These are phyloP conservation scores for Leccinum fibrillosum DNA, from an alignment of 768 basidiomycete genomes.

Conservation along the genomic window DNA sequence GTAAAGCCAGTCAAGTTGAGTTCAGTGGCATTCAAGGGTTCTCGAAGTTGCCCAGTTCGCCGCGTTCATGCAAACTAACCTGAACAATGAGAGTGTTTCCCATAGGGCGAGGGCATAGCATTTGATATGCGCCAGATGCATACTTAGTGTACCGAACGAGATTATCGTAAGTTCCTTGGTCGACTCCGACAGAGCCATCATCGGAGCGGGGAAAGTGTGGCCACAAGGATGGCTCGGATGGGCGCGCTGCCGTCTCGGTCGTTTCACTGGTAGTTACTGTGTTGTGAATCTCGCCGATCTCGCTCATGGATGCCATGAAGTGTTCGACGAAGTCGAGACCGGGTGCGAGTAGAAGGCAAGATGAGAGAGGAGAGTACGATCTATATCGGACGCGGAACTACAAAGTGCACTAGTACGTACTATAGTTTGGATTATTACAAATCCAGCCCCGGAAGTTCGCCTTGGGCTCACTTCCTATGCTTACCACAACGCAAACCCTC, in stretches of 20 bases:
- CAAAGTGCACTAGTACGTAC: neutral
- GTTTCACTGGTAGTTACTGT: neutral
- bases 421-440: neutral
- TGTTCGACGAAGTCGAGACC: neutral
- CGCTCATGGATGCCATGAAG: constrained; percentile 5
- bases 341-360: neutral
- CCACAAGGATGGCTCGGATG: constrained; percentile 5
- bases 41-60: neutral
- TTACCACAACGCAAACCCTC: neutral
- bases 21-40: neutral
- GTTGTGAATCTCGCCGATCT: neutral
- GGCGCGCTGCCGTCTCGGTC: constrained; percentile 2
- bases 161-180: constrained; percentile 37
- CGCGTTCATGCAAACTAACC: constrained; percentile 28
- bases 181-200: constrained; percentile 30
- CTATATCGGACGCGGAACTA: neutral
- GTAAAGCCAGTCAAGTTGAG: neutral
- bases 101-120: constrained; percentile 45
- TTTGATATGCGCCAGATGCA: constrained; percentile 48
- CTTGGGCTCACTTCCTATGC: too few relatives aligned
- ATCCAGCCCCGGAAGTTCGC: neutral
- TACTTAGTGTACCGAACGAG: constrained; percentile 48
- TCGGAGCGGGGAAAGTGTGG: constrained; percentile 25
- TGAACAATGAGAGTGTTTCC: constrained; percentile 42
- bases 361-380: neutral